phyloP scores from a whole-genome alignment of 768 basidiomycete genomes.

The Inosperma sp. region DNA sequence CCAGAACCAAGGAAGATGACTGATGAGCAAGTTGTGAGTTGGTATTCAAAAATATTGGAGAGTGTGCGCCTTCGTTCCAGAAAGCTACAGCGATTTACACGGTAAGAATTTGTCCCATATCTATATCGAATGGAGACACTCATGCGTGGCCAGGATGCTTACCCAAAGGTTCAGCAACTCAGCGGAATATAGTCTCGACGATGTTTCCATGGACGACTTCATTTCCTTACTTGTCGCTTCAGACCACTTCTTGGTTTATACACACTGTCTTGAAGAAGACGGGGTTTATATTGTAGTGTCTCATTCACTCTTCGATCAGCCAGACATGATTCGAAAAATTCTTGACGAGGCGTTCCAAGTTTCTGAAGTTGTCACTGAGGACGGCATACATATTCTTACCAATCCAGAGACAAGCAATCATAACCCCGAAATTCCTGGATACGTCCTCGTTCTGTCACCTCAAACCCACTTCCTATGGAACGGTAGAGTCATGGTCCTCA shows the following conservation, averaged over 20 bases:
- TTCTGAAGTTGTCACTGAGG: constrained; percentile 55
- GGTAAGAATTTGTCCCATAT: constrained; percentile 42
- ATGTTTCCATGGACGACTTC: constrained; percentile 70
- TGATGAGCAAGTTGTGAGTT: constrained; percentile 74
- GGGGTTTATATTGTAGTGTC: constrained; percentile 90
- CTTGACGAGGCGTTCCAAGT: constrained; percentile 83
- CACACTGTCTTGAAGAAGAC: constrained; percentile 79
- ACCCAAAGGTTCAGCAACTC: constrained; percentile 91
- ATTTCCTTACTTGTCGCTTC: constrained; percentile 74
- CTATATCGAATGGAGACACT: constrained; percentile 8
- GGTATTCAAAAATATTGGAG: constrained; percentile 93
- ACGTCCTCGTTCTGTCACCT: constrained; percentile 85
- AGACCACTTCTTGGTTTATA: constrained; percentile 93
- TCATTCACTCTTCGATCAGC: constrained; percentile 65
- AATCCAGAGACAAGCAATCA: constrained; percentile 40
- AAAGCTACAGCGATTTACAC: constrained; percentile 89
- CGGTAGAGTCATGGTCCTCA: constrained; percentile 76
- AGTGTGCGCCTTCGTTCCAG: constrained; percentile 88
- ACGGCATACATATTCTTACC: constrained; percentile 41
- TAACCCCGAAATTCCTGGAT: constrained; percentile 60
- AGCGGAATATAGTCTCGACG: constrained; percentile 81
- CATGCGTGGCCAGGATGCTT: constrained; percentile 43
- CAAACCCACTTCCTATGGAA: constrained; percentile 87
- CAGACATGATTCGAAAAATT: constrained; percentile 72
- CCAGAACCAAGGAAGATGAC: constrained; percentile 55